Evolutionary conservation across 495 filamentous ascomycete genomes (phyloP).

Genomic region (Xylaria scruposa): DNA sequence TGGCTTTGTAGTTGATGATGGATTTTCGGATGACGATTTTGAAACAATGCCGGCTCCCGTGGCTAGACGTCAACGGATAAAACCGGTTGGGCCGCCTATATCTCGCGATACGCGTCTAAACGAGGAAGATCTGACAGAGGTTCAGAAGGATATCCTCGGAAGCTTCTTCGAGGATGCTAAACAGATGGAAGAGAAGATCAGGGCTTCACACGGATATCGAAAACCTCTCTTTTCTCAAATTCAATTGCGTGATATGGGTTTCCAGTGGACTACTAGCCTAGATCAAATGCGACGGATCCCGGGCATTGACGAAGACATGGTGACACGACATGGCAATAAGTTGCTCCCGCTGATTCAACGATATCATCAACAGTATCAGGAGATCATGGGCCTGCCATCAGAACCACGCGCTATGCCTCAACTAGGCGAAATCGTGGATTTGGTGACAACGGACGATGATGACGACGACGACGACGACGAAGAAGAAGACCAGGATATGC

Average conservation of each 20-base stretch:
- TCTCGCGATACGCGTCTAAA: constrained; percentile 69
- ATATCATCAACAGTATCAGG: constrained; percentile 62
- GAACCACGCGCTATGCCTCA: constrained; percentile 16
- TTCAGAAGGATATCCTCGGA: constrained; percentile 61
- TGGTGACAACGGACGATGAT: constrained; percentile 69
- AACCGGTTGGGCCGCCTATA: constrained; percentile 70
- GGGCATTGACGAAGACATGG: constrained; percentile 72
- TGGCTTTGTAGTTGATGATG: constrained; percentile 59
- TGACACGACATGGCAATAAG: constrained; percentile 68
- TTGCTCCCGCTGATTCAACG: constrained; percentile 70
- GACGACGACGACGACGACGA: constrained; percentile 57
- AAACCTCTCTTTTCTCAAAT: constrained; percentile 78
- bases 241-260: constrained; percentile 82
- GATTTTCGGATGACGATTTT: constrained; percentile 61
- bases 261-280: constrained; percentile 67
- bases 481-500: constrained; percentile 48
- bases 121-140: constrained; percentile 58
- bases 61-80: constrained; percentile 40
- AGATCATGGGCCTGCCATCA: constrained; percentile 54
- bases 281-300: constrained; percentile 70
- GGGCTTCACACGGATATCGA: constrained; percentile 66
- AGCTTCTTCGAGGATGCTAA: constrained; percentile 77
- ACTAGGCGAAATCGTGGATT: constrained; percentile 61
- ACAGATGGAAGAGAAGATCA: constrained; percentile 66
- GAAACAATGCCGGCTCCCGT: constrained; percentile 57